Evolutionary conservation across 140 eudicot species (phyloP).

Genomic region (Stevia rebaudiana): DNA sequence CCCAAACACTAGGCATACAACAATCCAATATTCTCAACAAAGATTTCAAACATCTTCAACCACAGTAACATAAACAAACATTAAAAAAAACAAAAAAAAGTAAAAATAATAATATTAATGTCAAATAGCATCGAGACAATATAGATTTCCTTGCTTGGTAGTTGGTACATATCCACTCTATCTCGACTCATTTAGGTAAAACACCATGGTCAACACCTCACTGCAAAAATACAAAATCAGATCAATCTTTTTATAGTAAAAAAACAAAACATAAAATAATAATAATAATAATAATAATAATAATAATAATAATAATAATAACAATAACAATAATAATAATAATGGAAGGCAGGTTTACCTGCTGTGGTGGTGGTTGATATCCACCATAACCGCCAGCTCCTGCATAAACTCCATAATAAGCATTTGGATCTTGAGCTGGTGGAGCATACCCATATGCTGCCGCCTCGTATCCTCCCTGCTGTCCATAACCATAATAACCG

Average conservation of each 20-base stretch:
- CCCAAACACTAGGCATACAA: constrained; percentile 9
- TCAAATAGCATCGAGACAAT: constrained; percentile 9
- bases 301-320: not conserved
- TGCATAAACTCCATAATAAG: constrained; percentile 75
- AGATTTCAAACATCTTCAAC: constrained; percentile 9
- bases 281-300: not conserved
- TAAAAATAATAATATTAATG: not conserved
- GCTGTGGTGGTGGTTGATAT: constrained; percentile 67
- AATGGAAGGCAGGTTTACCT: constrained; percentile 16
- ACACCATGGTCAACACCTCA: not conserved
- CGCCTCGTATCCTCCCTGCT: constrained; percentile 78
- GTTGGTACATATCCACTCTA: too few relatives aligned
- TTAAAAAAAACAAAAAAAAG: not conserved
- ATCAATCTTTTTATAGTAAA: not conserved
- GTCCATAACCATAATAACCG: constrained; percentile 74
- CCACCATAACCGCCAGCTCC: constrained; percentile 79
- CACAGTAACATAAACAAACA: constrained; percentile 21
- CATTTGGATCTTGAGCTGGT: constrained; percentile 85
- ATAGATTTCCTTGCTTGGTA: constrained; percentile 8
- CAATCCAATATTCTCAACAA: constrained; percentile 21
- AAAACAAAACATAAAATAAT: not conserved
- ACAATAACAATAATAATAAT: not conserved
- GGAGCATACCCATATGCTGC: constrained; percentile 78
- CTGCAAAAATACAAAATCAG: constrained; percentile 12
- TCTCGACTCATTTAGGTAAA: too few relatives aligned